These are phyloP conservation scores for Rubia tinctorum DNA, from an alignment of 305 asterid species.

Conservation along the genomic window DNA sequence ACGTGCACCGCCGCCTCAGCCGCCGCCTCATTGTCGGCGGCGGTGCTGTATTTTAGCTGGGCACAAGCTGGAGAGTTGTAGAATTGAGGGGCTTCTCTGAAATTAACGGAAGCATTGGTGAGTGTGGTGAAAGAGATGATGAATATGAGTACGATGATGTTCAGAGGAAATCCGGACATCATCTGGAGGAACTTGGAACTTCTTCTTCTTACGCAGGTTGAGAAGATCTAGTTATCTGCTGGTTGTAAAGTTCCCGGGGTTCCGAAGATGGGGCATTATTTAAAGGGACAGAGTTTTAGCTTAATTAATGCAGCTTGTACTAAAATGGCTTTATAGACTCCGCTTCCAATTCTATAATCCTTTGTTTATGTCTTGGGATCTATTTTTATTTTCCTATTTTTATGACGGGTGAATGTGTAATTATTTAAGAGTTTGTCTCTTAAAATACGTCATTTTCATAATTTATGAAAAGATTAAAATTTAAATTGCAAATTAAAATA, in stretches of 20 bases:
- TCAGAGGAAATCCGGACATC: conserved; percentile 24
- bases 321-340: not conserved
- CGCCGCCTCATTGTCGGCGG: not conserved
- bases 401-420: too few species aligned
- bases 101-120: conserved; percentile 13
- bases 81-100: conserved; percentile 79
- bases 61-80: conserved; percentile 64
- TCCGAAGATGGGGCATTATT: not conserved
- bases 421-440: too few species aligned
- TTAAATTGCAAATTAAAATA: too few species aligned
- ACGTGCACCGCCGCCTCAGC: conserved; percentile 45
- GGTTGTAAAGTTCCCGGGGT: not conserved
- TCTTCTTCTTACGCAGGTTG: not conserved
- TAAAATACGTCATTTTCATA: too few species aligned
- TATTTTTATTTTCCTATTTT: too few species aligned
- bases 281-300: conserved; percentile 6
- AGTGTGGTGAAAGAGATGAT: conserved; percentile 12
- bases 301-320: not conserved
- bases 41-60: conserved; percentile 8
- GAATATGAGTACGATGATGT: not conserved
- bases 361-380: too few species aligned
- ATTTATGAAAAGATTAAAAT: too few species aligned
- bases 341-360: too few species aligned
- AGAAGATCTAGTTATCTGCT: not conserved
- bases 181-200: conserved; percentile 9